Evolutionary conservation across 2,329 filamentous ascomycete species (phyloP).

Genomic region (Colletotrichum sp.): DNA sequence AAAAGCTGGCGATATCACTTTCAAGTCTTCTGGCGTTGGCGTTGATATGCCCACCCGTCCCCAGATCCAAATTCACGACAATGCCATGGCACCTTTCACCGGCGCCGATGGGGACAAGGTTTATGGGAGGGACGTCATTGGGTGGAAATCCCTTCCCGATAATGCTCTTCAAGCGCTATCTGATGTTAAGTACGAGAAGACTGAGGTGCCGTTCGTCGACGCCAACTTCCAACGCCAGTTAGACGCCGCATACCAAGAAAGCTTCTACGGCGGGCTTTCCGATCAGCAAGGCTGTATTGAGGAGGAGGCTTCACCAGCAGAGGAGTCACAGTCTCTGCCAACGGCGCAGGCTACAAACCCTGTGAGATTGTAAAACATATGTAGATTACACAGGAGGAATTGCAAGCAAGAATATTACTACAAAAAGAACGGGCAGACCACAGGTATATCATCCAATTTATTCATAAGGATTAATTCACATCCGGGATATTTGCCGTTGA

Average conservation of each 20-base stretch:
- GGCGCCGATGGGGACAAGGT: neutral
- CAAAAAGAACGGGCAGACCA: neutral
- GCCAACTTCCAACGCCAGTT: neutral
- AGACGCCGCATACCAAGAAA: neutral
- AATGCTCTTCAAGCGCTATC: neutral
- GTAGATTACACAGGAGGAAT: rapidly evolving
- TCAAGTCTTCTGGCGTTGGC: neutral
- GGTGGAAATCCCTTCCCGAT: neutral
- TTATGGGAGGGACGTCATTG: neutral
- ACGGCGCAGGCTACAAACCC: neutral
- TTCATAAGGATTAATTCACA: neutral
- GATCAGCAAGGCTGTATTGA: neutral
- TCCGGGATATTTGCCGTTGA: neutral
- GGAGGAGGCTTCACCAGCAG: neutral
- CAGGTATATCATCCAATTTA: neutral
- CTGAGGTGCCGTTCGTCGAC: neutral
- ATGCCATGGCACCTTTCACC: neutral
- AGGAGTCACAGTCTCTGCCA: neutral
- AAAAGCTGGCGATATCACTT: neutral
- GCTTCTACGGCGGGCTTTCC: neutral
- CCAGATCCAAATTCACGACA: neutral
- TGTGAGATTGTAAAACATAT: neutral
- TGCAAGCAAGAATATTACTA: neutral
- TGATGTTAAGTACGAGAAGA: neutral
- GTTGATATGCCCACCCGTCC: neutral